phyloP scores from a whole-genome alignment of 1,139 yeast species.

The Geotrichum aggregatum region DNA sequence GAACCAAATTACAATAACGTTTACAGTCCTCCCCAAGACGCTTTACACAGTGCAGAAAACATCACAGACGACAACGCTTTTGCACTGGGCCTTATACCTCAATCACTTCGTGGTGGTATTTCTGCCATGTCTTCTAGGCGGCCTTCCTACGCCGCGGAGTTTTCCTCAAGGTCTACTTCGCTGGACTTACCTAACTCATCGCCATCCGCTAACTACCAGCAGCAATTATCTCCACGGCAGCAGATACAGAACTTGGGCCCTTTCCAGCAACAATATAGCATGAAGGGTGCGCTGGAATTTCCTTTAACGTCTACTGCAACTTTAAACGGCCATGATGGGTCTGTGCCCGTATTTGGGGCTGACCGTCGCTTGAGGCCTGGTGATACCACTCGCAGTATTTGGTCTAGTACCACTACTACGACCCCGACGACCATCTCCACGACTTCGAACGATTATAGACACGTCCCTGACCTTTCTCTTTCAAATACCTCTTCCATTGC shows the following conservation, averaged over 20 bases:
- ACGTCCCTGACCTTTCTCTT: not conserved
- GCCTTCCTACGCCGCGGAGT: slow-evolving; percentile 38
- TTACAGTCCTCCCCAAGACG: not conserved
- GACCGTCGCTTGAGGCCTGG: slow-evolving; percentile 6
- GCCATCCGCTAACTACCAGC: slow-evolving; percentile 6
- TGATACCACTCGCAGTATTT: slow-evolving; percentile 6
- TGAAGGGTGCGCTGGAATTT: not conserved
- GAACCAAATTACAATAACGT: too few species aligned
- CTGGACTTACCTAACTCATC: slow-evolving; percentile 18
- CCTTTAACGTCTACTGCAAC: not conserved
- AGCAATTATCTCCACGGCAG: slow-evolving; percentile 7
- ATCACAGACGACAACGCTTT: not conserved
- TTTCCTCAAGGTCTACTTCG: slow-evolving; percentile 32
- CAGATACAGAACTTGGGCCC: not conserved
- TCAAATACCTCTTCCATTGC: slow-evolving; percentile 4
- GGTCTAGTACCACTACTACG: slow-evolving; percentile 5
- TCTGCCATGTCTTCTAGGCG: slow-evolving; percentile 34
- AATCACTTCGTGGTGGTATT: slow-evolving; percentile 22
- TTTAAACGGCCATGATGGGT: not conserved
- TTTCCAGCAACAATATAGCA: not conserved
- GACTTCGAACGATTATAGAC: not conserved
- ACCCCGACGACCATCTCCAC: slow-evolving; percentile 1
- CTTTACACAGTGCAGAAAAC: not conserved
- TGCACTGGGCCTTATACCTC: slow-evolving; percentile 20
- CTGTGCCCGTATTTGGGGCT: slow-evolving; percentile 3